Conservation (phyloP, 139 green algal genomes). For the Tetraselmis striata region DNA sequence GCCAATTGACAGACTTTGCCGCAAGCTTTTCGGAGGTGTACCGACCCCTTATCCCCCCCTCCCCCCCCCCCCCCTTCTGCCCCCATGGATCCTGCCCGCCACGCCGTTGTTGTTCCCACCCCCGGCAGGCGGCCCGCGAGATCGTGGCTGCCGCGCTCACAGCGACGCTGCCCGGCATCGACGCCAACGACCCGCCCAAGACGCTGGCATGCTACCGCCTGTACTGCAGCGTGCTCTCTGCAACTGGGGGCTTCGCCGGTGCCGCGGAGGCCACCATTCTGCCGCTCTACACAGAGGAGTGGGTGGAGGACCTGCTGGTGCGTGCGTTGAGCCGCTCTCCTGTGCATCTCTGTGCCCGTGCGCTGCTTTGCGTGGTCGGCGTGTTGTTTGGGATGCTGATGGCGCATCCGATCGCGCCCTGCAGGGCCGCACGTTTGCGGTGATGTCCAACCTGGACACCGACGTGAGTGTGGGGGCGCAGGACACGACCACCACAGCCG, state of each 20-base stretch:
- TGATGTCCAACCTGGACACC: conserved; percentile 69
- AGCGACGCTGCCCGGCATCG: conserved; percentile 81
- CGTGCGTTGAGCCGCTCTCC: too few species aligned
- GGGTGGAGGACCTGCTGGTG: conserved; percentile 70
- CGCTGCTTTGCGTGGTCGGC: too few species aligned
- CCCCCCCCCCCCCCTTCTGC: too few species aligned
- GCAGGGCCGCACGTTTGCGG: conserved; percentile 39
- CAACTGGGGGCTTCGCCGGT: conserved; percentile 6
- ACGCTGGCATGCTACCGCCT: conserved; percentile 72
- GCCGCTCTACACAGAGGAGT: conserved; percentile 59
- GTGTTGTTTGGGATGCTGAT: too few species aligned
- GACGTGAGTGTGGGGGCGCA: conserved; percentile 16
- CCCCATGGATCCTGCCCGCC: too few species aligned
- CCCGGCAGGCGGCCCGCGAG: conserved; percentile 16
- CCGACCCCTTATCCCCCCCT: too few species aligned
- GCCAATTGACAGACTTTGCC: too few species aligned
- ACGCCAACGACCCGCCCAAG: conserved; percentile 89
- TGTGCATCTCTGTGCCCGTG: too few species aligned
- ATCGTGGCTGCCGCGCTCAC: conserved; percentile 67
- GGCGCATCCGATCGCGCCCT: too few species aligned
- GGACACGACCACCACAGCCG: background rate
- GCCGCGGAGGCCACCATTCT: conserved; percentile 12
- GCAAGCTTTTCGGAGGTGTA: too few species aligned
- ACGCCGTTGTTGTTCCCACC: too few species aligned
- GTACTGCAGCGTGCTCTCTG: conserved; percentile 51